phyloP scores from a whole-genome alignment of 768 basidiomycete species.

The Amanita fuliginea region DNA sequence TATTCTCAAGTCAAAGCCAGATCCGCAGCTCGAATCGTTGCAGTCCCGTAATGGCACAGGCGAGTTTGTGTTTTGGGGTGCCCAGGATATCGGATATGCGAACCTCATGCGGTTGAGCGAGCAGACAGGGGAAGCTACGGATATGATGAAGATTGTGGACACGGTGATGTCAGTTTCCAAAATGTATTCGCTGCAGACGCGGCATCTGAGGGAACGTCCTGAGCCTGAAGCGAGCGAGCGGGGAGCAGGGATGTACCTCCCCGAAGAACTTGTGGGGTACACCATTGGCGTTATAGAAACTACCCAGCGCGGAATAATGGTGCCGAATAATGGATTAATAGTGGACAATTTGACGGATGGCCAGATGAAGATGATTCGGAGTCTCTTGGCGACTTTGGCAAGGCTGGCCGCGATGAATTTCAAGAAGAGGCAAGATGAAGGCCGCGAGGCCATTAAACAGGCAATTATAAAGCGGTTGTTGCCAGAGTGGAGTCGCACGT shows the following conservation, averaged over 20 bases:
- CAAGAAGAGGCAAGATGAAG: constrained; percentile 60
- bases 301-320: constrained; percentile 49
- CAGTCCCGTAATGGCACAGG: constrained; percentile 76
- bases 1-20: constrained; percentile 76
- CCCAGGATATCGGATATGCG: constrained; percentile 65
- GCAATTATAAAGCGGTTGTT: constrained; percentile 83
- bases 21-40: constrained; percentile 56
- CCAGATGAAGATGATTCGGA: constrained; percentile 66
- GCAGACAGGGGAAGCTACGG: constrained; percentile 35
- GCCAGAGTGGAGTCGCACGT: constrained; percentile 86
- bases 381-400: constrained; percentile 59
- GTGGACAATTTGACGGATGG: constrained; percentile 74
- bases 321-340: constrained; percentile 29
- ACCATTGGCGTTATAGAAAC: constrained; percentile 78
- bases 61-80: constrained; percentile 84
- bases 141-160: constrained; percentile 74
- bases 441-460: constrained; percentile 66
- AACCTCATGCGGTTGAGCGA: constrained; percentile 41
- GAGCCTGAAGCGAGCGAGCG: constrained; percentile 66
- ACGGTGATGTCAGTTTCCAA: constrained; percentile 73
- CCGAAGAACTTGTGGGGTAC: constrained; percentile 85
- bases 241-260: constrained; percentile 81
- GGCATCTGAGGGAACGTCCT: constrained; percentile 67
- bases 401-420: constrained; percentile 60
- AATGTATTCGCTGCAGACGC: constrained; percentile 74